Percentiles rank a stretch among this genome's conserved stretches.
Evolutionary conservation across 805 yeast species (phyloP).

Genomic region (Danielozyma ontarioensis): DNA sequence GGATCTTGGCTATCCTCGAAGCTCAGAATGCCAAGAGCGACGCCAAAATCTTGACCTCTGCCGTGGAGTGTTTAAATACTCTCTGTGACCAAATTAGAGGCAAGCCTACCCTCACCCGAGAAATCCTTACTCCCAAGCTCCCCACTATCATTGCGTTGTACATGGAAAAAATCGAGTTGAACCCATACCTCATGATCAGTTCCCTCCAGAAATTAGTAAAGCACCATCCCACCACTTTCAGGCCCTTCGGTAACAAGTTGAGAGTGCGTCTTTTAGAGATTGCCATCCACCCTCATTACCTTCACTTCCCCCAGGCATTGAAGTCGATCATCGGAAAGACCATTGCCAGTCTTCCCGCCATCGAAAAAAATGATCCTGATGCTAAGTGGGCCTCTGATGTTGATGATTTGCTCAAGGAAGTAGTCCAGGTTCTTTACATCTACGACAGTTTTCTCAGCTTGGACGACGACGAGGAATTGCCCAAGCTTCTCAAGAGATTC

Average conservation of each 20-base stretch:
- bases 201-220: conserved; percentile 37
- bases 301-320: conserved; percentile 34
- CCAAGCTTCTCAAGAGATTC: conserved; percentile 34
- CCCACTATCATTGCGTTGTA: conserved; percentile 54
- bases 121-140: conserved; percentile 74
- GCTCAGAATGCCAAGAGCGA: conserved; percentile 31
- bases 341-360: conserved; percentile 51
- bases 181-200: conserved; percentile 28
- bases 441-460: conserved; percentile 57
- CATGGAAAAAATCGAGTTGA: conserved; percentile 33
- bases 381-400: conserved; percentile 45
- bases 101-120: conserved; percentile 80
- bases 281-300: conserved; percentile 27
- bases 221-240: conserved; percentile 71
- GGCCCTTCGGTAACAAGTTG: conserved; percentile 68
- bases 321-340: conserved; percentile 41
- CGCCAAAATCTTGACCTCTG: conserved; percentile 28
- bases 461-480: conserved; percentile 49
- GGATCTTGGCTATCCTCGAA: conserved; percentile 37
- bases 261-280: conserved; percentile 40
- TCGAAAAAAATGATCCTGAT: conserved; percentile 49
- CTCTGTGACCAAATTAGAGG: conserved; percentile 55
- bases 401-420: conserved; percentile 44
- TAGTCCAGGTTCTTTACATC: conserved; percentile 49
- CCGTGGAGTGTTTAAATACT: conserved; percentile 36